These are phyloP conservation scores for Penicillium fimorum DNA, from an alignment of 495 filamentous ascomycete species.

Conservation along the genomic window DNA sequence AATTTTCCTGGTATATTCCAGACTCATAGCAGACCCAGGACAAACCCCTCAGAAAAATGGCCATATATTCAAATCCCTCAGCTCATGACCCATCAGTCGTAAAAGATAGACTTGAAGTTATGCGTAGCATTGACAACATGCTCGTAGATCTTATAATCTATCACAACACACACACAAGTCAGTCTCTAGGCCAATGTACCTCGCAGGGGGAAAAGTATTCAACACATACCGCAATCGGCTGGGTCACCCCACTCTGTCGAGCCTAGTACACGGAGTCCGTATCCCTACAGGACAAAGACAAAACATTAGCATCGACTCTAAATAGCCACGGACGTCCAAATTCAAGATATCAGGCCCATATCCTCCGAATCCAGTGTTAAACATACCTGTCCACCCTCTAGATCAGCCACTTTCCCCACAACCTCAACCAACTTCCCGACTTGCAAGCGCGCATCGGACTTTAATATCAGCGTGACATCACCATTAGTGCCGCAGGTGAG, in stretches of 20 bases:
- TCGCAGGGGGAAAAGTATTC: background rate
- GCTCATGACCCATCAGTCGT: slow-evolving; percentile 40
- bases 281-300: slow-evolving; percentile 41
- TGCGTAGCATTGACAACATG: slow-evolving; percentile 88
- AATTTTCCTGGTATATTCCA: background rate
- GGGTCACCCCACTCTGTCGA: slow-evolving; percentile 74
- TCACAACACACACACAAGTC: background rate
- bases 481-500: slow-evolving; percentile 68
- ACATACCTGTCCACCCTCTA: slow-evolving; percentile 43
- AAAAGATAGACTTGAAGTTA: slow-evolving; percentile 76
- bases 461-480: slow-evolving; percentile 67
- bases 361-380: background rate
- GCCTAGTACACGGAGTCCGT: slow-evolving; percentile 71
- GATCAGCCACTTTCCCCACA: slow-evolving; percentile 80
- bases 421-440: slow-evolving; percentile 81
- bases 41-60: background rate
- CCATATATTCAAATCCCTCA: background rate
- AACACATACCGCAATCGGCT: slow-evolving; percentile 36
- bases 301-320: slow-evolving; percentile 3
- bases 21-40: background rate
- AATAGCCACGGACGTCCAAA: background rate
- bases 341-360: background rate
- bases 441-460: slow-evolving; percentile 75
- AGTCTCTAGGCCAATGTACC: background rate
- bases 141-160: slow-evolving; percentile 78